Percentiles rank a stretch among this genome's conserved stretches.
Conservation (phyloP, 1,284 basidiomycete species). For the Fomes fomentarius region DNA sequence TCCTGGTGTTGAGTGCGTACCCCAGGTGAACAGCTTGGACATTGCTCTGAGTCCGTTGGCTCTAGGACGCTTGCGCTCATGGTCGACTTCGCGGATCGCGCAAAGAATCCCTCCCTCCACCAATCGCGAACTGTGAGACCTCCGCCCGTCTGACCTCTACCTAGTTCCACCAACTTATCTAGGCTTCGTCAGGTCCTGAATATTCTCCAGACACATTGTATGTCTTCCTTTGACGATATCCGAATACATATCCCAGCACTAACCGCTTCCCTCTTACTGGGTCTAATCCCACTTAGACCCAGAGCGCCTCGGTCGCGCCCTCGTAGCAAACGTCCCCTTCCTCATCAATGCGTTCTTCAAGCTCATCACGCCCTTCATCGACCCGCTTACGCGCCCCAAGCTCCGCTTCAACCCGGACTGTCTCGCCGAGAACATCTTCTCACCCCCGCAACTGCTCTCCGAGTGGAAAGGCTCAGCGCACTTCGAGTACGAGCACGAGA, state of each 20-base stretch:
- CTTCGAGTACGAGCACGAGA: constrained; percentile 73
- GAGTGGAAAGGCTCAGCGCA: constrained; percentile 63
- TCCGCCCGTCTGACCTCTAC: neutral
- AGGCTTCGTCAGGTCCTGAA: constrained; percentile 49
- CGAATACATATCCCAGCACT: neutral
- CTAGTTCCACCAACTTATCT: neutral
- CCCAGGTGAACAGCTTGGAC: neutral
- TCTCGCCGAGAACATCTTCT: constrained; percentile 62
- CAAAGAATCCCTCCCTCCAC: constrained; percentile 72
- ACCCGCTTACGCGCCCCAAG: constrained; percentile 71
- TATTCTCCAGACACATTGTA: constrained; percentile 80
- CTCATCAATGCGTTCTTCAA: constrained; percentile 83
- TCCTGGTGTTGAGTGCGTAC: constrained; percentile 72
- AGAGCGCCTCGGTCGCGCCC: constrained; percentile 86
- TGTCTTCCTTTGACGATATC: constrained; percentile 44
- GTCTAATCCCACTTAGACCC: no score
- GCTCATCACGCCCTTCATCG: constrained; percentile 80
- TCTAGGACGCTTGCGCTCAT: constrained; percentile 70
- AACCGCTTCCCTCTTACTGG: constrained; percentile 38
- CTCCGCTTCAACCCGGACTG: constrained; percentile 65
- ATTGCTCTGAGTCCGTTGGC: neutral
- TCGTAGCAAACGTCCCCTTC: constrained; percentile 86
- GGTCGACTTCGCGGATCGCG: constrained; percentile 83
- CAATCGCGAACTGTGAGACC: constrained; percentile 53
- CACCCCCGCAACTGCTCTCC: constrained; percentile 56